phyloP scores from a whole-genome alignment of 2,329 filamentous ascomycete genomes.

The Bipolaris sorokiniana region DNA sequence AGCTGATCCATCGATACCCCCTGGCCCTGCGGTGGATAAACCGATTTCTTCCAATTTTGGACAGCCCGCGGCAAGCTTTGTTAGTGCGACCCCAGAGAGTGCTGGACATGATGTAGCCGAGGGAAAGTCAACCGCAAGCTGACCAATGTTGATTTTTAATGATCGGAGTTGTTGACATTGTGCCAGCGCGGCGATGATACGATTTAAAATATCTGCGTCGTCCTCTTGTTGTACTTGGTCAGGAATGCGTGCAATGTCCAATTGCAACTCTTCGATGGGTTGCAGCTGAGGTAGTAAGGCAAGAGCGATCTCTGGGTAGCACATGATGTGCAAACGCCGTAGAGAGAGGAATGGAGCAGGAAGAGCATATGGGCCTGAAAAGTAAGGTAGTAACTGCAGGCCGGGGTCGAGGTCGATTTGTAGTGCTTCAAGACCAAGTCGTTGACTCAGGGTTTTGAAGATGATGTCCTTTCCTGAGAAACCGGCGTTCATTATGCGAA shows the following conservation, averaged over 20 bases:
- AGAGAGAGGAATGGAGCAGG: constrained; percentile 30
- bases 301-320: constrained; percentile 42
- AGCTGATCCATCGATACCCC: constrained; percentile 37
- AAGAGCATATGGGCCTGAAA: constrained; percentile 24
- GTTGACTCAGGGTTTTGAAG: constrained; percentile 36
- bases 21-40: constrained; percentile 34
- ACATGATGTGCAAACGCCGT: constrained; percentile 35
- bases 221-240: constrained; percentile 17
- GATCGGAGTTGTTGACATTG: constrained; percentile 28
- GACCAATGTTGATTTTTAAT: constrained; percentile 36
- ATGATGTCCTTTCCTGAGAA: constrained; percentile 35
- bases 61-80: constrained; percentile 30
- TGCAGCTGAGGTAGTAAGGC: constrained; percentile 34
- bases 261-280: constrained; percentile 32
- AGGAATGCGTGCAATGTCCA: constrained; percentile 40
- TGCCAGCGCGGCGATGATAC: constrained; percentile 26
- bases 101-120: constrained; percentile 26
- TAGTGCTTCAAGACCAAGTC: constrained; percentile 31
- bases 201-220: constrained; percentile 32
- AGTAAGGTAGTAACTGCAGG: constrained; percentile 27
- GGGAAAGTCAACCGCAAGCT: constrained; percentile 34
- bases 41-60: constrained; percentile 34
- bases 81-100: constrained; percentile 29
- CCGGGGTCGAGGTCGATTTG: constrained; percentile 44
- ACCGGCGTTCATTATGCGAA: constrained; percentile 34